Base-by-base conservation (phyloP, 805 yeast genomes). In the Pichia occidentalis region DNA sequence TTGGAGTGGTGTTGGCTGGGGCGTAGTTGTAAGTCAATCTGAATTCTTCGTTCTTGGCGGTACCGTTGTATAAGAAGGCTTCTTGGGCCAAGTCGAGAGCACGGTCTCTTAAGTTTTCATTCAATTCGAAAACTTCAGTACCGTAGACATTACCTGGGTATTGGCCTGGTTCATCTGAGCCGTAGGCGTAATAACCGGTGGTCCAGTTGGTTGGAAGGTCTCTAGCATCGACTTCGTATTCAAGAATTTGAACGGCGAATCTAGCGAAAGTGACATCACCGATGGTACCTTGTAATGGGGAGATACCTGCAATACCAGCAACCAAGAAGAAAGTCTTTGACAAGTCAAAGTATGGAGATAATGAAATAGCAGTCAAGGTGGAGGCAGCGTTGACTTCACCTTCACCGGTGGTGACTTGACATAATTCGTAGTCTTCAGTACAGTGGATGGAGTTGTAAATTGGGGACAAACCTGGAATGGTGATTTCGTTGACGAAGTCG, bases 321-420 rank as follows among this genome's bases (percentile, higher is more conserved):
- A 75, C 61, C 47, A 77, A 47, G 63, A 74, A 78, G 63, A 75
- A 77, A 29, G 84, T 75, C 49, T 71, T 67, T 25, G 74, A 53
- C 36, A 78, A 65, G 51, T 78, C 80, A 44, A 78, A 77, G 40
- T 64, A 49, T 27, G 80, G 75, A 40, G 66, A 64, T 53, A 75
- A 61, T 9, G 70, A 54, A 45, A 78, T 57, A 6, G 84, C 78
- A 29, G 72, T 66, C 41, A 77, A 53, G 18, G 81, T 64, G 19
- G 76, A 45, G 12, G 84, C 83, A 26, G 84, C 84, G 49, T 78
- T 78, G 47, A 75, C 69, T 54, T 77, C 83, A 46, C 77, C 79
- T 59, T 77, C 84, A 37, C 85, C 85, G n/a, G 80, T 73, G 31
- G 80, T 74, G 38, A 77, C 52, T 51, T 75, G 77, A 64, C 83